A percentile compares a stretch with the other conserved stretches of the same genome.
These are phyloP conservation scores for Tuber brumale DNA, from an alignment of 495 filamentous ascomycete genomes.

Conservation along the genomic window DNA sequence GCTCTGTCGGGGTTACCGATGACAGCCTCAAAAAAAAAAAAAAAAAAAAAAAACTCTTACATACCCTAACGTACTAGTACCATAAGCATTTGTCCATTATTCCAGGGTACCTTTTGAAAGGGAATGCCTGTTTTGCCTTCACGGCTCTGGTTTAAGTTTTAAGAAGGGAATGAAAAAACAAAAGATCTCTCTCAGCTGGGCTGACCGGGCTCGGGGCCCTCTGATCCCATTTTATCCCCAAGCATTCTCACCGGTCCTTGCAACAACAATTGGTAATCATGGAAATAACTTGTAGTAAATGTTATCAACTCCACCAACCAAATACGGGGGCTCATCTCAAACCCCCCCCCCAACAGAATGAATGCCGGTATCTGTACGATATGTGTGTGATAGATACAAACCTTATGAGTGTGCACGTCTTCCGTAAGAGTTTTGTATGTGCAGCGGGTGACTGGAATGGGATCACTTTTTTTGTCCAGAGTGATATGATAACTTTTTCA, in stretches of 20 bases:
- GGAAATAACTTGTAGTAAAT: not conserved
- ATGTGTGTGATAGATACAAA: not conserved
- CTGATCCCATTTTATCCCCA: not conserved
- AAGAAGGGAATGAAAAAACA: not conserved
- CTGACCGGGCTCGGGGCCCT: not conserved
- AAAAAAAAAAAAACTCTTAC: not conserved
- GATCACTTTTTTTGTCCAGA: not conserved
- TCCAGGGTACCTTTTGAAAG: not conserved
- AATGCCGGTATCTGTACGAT: not conserved
- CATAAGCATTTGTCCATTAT: conserved; percentile 8
- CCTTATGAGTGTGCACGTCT: not conserved
- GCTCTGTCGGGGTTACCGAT: conserved; percentile 3
- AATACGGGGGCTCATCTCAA: not conserved
- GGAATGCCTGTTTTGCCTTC: not conserved
- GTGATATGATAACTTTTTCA: not conserved
- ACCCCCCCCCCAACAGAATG: not conserved
- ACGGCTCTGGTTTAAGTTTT: too few species aligned
- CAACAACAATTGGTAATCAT: not conserved
- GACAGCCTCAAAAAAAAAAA: not conserved
- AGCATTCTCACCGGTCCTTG: not conserved
- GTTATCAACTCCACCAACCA: not conserved
- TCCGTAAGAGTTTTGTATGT: not conserved
- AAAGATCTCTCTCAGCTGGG: not conserved
- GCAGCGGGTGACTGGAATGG: not conserved
- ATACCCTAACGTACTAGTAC: not conserved